Conservation (phyloP, 2,329 filamentous ascomycete species). For the Neoarthrinium moseri region DNA sequence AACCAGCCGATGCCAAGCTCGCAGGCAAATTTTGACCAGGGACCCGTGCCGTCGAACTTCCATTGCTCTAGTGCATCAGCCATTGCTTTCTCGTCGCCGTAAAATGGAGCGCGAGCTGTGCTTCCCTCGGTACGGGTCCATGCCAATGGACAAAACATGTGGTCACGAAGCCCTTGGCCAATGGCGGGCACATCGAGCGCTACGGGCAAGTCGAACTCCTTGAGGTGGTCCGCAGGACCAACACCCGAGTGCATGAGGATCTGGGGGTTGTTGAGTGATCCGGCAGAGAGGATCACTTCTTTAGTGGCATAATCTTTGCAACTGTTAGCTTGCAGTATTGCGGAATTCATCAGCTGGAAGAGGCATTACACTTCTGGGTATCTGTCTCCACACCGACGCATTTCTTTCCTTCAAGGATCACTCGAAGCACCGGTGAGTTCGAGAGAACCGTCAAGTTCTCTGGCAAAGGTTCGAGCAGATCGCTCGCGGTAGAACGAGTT, state of each 20-base stretch:
- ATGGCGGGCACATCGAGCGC: constrained; percentile 33
- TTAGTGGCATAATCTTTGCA: constrained; percentile 29
- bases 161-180: constrained; percentile 39
- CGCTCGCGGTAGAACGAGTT: constrained; percentile 47
- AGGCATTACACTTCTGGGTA: constrained; percentile 41
- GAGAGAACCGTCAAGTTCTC: constrained; percentile 54
- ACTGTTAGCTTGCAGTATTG: neutral
- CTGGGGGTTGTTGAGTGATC: constrained; percentile 38
- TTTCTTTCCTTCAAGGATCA: constrained; percentile 44
- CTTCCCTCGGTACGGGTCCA: constrained; percentile 38
- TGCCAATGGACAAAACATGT: constrained; percentile 35
- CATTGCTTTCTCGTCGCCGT: constrained; percentile 38
- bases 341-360: constrained; percentile 19
- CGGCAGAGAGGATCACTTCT: constrained; percentile 43
- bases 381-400: constrained; percentile 43
- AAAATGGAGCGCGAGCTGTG: constrained; percentile 44
- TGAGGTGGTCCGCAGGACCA: constrained; percentile 33
- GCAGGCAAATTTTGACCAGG: constrained; percentile 38
- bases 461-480: constrained; percentile 42
- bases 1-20: constrained; percentile 40
- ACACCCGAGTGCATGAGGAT: constrained; percentile 47
- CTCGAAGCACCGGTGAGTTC: constrained; percentile 42
- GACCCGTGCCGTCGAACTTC: constrained; percentile 39
- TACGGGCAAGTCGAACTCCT: constrained; percentile 31
- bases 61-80: constrained; percentile 46